These are phyloP conservation scores for Hypomyces perniciosus DNA, from an alignment of 2,329 filamentous ascomycete genomes.

Conservation along the genomic window DNA sequence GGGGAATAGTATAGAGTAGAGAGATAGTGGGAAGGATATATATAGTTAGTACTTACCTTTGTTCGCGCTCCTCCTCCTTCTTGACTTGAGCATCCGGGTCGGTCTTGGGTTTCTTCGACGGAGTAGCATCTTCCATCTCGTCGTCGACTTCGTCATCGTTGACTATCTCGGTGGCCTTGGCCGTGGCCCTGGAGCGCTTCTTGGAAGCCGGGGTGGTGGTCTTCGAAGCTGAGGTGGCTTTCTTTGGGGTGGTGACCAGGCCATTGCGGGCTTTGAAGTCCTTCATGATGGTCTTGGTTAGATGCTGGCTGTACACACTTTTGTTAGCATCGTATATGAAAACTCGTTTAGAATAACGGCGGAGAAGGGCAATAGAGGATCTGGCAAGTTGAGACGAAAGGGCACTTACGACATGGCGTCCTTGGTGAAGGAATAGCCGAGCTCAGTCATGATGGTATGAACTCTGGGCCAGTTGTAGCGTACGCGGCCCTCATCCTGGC, in stretches of 20 bases:
- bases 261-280: conserved; percentile 28
- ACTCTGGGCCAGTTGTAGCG: conserved; percentile 30
- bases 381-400: not conserved
- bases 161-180: conserved; percentile 10
- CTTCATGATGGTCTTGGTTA: conserved; percentile 32
- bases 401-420: conserved; percentile 33
- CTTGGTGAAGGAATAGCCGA: conserved; percentile 32
- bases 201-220: conserved; percentile 1
- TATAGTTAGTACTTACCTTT: not conserved
- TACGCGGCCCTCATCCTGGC: conserved; percentile 19
- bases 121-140: conserved; percentile 15
- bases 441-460: conserved; percentile 24
- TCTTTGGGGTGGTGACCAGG: conserved; percentile 14
- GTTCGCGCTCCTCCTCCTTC: conserved; percentile 4
- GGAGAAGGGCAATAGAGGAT: not conserved
- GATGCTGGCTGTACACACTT: conserved; percentile 29
- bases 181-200: conserved; percentile 3
- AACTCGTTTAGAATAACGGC: not conserved
- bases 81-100: conserved; percentile 17
- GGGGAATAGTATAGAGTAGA: not conserved
- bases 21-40: not conserved
- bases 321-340: not conserved
- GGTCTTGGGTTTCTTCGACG: conserved; percentile 28
- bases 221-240: not conserved
- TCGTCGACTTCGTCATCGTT: conserved; percentile 8